Percentiles rank a stretch among this genome's conserved stretches.
Conservation (phyloP, 2,329 filamentous ascomycete genomes). For the Aspergillus quadricinctus region DNA sequence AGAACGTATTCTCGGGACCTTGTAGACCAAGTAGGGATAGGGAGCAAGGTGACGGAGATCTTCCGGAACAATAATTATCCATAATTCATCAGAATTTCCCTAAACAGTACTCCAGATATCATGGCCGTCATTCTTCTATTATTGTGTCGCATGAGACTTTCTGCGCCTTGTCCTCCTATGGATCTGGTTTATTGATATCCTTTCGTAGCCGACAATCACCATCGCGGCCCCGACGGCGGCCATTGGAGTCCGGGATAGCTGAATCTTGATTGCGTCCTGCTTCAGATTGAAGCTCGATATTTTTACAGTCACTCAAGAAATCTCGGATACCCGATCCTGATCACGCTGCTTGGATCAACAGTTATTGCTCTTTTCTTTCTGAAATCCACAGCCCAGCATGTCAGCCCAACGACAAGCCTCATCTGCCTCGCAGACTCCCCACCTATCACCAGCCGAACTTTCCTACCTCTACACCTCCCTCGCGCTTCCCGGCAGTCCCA, state of each 20-base stretch:
- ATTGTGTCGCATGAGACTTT: background rate
- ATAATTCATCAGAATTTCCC: slow-evolving; percentile 27
- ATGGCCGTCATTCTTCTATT: background rate
- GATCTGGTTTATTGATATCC: background rate
- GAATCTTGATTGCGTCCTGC: background rate
- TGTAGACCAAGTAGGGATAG: too few species aligned
- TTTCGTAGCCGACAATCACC: background rate
- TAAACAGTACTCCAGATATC: slow-evolving; percentile 7
- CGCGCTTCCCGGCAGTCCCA: slow-evolving; percentile 64
- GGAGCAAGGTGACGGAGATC: background rate
- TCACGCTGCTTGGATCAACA: background rate
- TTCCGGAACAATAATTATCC: slow-evolving; percentile 26
- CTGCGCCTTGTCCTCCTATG: background rate
- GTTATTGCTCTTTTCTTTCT: background rate
- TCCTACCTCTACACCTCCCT: slow-evolving; percentile 91
- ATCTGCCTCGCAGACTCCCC: slow-evolving; percentile 45
- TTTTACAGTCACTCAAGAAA: background rate
- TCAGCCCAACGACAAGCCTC: slow-evolving; percentile 59
- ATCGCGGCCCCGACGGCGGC: background rate
- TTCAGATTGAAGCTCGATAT: background rate
- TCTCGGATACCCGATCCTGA: background rate
- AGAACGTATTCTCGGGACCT: background rate
- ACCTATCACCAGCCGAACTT: slow-evolving; percentile 91
- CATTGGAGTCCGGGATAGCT: background rate
- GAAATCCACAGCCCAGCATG: slow-evolving; percentile 43